These are phyloP conservation scores for Xylaria acuta DNA, from an alignment of 495 filamentous ascomycete genomes.

Conservation along the genomic window DNA sequence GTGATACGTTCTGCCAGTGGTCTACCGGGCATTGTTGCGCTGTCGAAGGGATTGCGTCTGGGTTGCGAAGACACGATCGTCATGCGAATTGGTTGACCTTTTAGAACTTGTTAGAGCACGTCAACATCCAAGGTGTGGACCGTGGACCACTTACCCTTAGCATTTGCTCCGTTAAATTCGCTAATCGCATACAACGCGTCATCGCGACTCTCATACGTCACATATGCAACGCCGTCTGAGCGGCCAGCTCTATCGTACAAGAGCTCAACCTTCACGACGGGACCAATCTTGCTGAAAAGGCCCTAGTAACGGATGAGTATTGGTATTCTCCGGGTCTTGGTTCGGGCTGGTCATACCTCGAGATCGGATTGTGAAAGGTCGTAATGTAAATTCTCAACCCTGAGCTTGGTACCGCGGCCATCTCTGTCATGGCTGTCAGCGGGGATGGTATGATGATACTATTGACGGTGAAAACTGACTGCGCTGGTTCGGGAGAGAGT, in stretches of 20 bases:
- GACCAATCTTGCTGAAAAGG: conserved; percentile 80
- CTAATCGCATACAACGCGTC: conserved; percentile 77
- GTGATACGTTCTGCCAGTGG: conserved; percentile 81
- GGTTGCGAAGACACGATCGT: conserved; percentile 64
- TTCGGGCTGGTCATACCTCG: conserved; percentile 59
- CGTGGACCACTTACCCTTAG: conserved; percentile 65
- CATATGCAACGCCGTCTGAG: conserved; percentile 83
- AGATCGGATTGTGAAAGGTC: conserved; percentile 88
- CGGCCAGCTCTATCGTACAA: conserved; percentile 90
- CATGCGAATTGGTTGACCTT: conserved; percentile 83
- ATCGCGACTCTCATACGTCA: conserved; percentile 72
- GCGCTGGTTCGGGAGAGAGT: conserved; percentile 57
- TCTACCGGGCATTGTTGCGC: conserved; percentile 58
- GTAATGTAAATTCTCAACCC: conserved; percentile 92
- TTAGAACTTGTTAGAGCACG: conserved; percentile 27
- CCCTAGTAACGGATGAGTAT: conserved; percentile 58
- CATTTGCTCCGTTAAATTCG: conserved; percentile 90
- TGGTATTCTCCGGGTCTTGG: background rate
- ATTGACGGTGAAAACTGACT: conserved; percentile 49
- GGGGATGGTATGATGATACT: conserved; percentile 5
- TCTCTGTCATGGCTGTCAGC: conserved; percentile 43
- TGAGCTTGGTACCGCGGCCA: conserved; percentile 71
- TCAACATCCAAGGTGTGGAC: background rate
- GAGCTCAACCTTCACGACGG: conserved; percentile 71
- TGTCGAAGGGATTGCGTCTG: conserved; percentile 64